phyloP scores from a whole-genome alignment of 352 stramenopile genomes.

The Phytophthora meadii region DNA sequence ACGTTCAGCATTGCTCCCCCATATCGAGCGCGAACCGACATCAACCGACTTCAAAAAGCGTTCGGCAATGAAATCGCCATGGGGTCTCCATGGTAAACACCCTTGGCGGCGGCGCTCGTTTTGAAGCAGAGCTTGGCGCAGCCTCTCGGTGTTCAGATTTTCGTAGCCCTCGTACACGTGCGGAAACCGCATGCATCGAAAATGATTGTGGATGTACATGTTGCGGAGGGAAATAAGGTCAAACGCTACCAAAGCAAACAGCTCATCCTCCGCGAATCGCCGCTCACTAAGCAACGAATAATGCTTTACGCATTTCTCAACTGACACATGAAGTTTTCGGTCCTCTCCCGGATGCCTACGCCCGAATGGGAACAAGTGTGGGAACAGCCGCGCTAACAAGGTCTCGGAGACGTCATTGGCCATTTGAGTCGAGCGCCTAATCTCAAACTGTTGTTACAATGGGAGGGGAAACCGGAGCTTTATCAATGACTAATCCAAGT shows the following conservation, averaged over 20 bases:
- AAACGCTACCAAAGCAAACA: constrained; percentile 20
- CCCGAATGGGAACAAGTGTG: background rate
- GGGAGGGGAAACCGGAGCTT: too few relatives aligned
- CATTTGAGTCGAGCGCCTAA: too few relatives aligned
- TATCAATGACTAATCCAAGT: background rate
- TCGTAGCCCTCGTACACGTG: background rate
- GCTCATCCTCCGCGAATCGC: constrained; percentile 11
- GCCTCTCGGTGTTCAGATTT: background rate
- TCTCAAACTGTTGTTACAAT: too few relatives aligned
- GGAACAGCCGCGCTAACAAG: background rate
- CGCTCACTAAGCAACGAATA: constrained; percentile 9
- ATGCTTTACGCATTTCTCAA: constrained; percentile 16
- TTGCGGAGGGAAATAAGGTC: constrained; percentile 14
- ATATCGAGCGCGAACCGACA: background rate
- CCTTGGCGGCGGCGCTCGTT: constrained; percentile 12
- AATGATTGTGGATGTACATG: constrained; percentile 10
- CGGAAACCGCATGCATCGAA: constrained; percentile 10
- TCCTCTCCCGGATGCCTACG: background rate
- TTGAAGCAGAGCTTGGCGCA: background rate
- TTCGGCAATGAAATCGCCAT: background rate
- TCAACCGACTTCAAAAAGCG: background rate
- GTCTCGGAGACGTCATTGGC: too few relatives aligned
- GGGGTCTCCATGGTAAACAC: too few relatives aligned
- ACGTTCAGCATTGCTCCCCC: constrained; percentile 9
- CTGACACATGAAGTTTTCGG: background rate